Evolutionary conservation across 2,329 filamentous ascomycete genomes (phyloP).

Genomic region (Fusarium foetens): DNA sequence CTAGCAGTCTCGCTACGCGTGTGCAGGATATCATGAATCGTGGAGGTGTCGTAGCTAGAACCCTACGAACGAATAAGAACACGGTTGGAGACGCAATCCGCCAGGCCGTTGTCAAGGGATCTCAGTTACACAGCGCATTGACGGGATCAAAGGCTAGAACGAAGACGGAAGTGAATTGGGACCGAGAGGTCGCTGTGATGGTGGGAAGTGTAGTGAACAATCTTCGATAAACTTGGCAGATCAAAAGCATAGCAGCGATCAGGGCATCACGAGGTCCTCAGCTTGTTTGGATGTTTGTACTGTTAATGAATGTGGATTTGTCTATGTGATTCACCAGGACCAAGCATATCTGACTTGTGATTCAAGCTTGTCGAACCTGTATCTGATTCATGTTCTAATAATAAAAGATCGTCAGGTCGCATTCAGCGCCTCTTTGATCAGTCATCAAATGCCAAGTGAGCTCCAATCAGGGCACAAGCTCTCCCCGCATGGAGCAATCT

Average conservation of each 20-base stretch:
- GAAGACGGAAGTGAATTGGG: slow-evolving; percentile 71
- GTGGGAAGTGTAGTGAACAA: slow-evolving; percentile 80
- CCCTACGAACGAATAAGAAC: slow-evolving; percentile 79
- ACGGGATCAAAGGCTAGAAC: slow-evolving; percentile 55
- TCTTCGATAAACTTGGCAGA: slow-evolving; percentile 49
- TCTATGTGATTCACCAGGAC: not conserved
- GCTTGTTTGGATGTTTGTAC: not conserved
- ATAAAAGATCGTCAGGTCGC: slow-evolving; percentile 17
- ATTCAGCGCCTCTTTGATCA: slow-evolving; percentile 21
- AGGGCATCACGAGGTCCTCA: not conserved
- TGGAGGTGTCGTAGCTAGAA: slow-evolving; percentile 85
- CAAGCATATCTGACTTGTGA: not conserved
- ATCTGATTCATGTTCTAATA: slow-evolving; percentile 13
- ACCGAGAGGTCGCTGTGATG: slow-evolving; percentile 95
- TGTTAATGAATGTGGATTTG: not conserved
- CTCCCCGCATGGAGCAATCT: slow-evolving; percentile 38
- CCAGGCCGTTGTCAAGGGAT: slow-evolving; percentile 84
- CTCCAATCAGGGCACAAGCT: slow-evolving; percentile 35
- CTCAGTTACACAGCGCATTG: slow-evolving; percentile 70
- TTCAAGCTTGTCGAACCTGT: not conserved
- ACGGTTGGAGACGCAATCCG: slow-evolving; percentile 80
- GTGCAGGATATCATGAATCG: slow-evolving; percentile 86
- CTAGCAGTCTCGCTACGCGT: slow-evolving; percentile 76
- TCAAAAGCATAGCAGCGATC: not conserved
- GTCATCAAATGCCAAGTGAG: slow-evolving; percentile 26